A percentile compares a stretch with the other conserved stretches of the same genome.
Evolutionary conservation across 2,329 filamentous ascomycete species (phyloP).

Genomic region (Allantophomopsis cytisporea): DNA sequence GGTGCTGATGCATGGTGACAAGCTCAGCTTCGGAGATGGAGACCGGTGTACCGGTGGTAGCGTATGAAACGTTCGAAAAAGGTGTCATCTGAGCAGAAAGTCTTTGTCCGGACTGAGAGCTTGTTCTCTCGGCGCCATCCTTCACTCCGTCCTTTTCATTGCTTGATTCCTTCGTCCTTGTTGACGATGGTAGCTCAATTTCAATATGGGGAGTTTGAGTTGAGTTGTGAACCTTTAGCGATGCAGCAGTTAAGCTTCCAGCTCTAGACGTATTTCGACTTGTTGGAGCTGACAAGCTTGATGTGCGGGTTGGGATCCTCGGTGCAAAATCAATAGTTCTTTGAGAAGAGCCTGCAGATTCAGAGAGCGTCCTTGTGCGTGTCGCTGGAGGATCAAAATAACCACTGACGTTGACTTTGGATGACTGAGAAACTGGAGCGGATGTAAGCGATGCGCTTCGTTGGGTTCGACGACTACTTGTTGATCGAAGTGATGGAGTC

Average conservation of each 20-base stretch:
- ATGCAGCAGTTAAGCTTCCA: slow-evolving; percentile 43
- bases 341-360: slow-evolving; percentile 17
- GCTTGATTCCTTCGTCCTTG: slow-evolving; percentile 3
- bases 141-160: too few species aligned
- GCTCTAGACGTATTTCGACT: slow-evolving; percentile 41
- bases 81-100: slow-evolving; percentile 44
- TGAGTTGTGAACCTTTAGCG: slow-evolving; percentile 37
- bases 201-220: slow-evolving; percentile 8
- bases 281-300: slow-evolving; percentile 48
- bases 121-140: too few species aligned
- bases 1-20: slow-evolving; percentile 48
- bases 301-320: slow-evolving; percentile 38
- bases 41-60: slow-evolving; percentile 41
- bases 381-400: slow-evolving; percentile 24
- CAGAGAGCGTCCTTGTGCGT: slow-evolving; percentile 14
- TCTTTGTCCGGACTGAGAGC: slow-evolving; percentile 29
- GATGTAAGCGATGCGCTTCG: slow-evolving; percentile 38
- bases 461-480: slow-evolving; percentile 42
- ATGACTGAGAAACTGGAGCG: slow-evolving; percentile 25
- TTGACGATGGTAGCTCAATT: slow-evolving; percentile 3
- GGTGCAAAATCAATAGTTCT: slow-evolving; percentile 49
- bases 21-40: slow-evolving; percentile 50
- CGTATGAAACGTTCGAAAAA: slow-evolving; percentile 46
- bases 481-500: slow-evolving; percentile 43
- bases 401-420: slow-evolving; percentile 27